Conservation (phyloP, 208 protist species). For the Leishmania guyanensis region DNA sequence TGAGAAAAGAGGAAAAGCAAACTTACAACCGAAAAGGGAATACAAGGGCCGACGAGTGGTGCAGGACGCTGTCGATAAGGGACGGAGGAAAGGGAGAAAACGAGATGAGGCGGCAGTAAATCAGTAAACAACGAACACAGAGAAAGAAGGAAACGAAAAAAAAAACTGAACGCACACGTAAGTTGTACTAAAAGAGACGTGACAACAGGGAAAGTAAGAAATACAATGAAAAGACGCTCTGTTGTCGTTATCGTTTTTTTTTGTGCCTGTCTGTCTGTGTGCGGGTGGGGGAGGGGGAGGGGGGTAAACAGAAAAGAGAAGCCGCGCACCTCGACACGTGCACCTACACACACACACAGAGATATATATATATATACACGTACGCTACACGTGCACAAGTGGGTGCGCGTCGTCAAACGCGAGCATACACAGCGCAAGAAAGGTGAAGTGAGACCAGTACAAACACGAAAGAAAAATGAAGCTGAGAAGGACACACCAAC, state of each 20-base stretch:
- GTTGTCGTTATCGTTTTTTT: not conserved
- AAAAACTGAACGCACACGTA: not conserved
- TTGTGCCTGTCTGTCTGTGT: not conserved
- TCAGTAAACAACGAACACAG: not conserved
- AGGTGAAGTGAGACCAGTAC: not conserved
- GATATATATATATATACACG: not conserved
- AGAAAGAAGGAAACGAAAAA: not conserved
- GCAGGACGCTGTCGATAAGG: not conserved
- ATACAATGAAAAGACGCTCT: too few species aligned
- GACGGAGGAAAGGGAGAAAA: not conserved
- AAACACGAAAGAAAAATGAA: not conserved
- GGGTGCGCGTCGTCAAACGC: not conserved
- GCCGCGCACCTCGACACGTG: not conserved
- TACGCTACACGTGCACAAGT: not conserved
- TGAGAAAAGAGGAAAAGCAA: not conserved
- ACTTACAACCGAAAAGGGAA: not conserved
- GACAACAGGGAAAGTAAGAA: too few species aligned
- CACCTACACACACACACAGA: not conserved
- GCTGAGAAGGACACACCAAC: not conserved
- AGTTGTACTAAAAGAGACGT: constrained; percentile 4
- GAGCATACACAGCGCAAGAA: not conserved
- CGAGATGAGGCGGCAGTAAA: not conserved
- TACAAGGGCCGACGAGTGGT: not conserved
- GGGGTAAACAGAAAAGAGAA: not conserved
- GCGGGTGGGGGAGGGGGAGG: not conserved